Conservation (phyloP, 352 stramenopile genomes). For the Phytophthora niederhauseri region DNA sequence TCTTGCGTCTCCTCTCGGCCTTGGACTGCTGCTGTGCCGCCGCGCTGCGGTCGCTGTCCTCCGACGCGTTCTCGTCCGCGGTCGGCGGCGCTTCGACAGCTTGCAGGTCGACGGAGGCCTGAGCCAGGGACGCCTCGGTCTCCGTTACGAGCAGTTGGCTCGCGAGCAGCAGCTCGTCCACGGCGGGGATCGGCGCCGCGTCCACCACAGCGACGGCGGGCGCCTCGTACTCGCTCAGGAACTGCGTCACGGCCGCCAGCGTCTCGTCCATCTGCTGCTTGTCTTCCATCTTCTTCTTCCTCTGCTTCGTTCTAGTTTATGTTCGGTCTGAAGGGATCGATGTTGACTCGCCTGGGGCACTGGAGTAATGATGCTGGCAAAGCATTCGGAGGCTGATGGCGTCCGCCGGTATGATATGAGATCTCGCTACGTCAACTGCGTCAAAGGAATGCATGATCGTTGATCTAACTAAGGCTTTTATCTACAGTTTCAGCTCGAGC, state of each 20-base stretch:
- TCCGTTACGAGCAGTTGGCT: conserved; percentile 28
- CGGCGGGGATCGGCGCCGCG: background rate
- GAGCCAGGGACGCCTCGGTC: conserved; percentile 26
- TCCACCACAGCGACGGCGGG: background rate
- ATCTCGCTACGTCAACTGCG: background rate
- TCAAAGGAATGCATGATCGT: background rate
- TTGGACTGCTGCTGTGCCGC: background rate
- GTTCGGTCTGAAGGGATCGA: conserved; percentile 2
- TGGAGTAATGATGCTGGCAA: too few relatives aligned
- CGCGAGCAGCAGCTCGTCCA: conserved; percentile 21
- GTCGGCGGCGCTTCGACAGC: background rate
- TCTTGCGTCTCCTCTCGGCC: conserved; percentile 28
- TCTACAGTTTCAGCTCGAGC: conserved; percentile 14
- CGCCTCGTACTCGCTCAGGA: conserved; percentile 30
- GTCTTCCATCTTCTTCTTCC: conserved; percentile 23
- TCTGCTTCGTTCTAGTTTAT: conserved; percentile 18
- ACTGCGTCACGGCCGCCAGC: conserved; percentile 22
- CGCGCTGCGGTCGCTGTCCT: background rate
- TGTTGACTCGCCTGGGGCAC: background rate
- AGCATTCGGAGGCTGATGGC: too few relatives aligned
- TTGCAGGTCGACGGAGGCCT: conserved; percentile 2
- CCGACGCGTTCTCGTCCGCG: background rate
- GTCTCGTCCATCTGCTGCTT: conserved; percentile 31
- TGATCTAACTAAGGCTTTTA: background rate
- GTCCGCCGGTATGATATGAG: conserved; percentile 15